Percentiles rank a stretch among this genome's conserved stretches.
These are phyloP conservation scores for Cyclaneusma minus DNA, from an alignment of 2,329 filamentous ascomycete species.

Conservation along the genomic window DNA sequence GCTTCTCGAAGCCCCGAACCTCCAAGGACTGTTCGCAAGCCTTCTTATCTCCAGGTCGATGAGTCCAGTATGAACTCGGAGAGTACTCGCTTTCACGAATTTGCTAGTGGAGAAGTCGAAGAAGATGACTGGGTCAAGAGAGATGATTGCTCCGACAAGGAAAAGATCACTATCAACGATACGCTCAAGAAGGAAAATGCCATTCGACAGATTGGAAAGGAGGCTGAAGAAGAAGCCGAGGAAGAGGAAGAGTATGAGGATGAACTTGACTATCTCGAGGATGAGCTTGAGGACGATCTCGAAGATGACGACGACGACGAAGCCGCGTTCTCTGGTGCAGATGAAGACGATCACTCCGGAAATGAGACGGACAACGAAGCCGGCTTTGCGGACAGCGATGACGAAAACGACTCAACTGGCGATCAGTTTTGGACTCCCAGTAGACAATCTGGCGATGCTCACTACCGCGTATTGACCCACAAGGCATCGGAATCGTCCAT, in stretches of 20 bases:
- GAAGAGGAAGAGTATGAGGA: constrained; percentile 50
- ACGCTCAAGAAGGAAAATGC: constrained; percentile 80
- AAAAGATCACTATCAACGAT: constrained; percentile 75
- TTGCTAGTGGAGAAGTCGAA: constrained; percentile 65
- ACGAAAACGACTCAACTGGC: constrained; percentile 46
- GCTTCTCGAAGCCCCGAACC: constrained; percentile 23
- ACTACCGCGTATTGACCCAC: constrained; percentile 15
- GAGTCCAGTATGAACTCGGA: constrained; percentile 23
- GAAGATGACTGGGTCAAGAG: constrained; percentile 84
- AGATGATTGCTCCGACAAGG: constrained; percentile 44
- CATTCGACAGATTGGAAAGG: constrained; percentile 71
- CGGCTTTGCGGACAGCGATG: constrained; percentile 55
- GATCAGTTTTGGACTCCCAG: constrained; percentile 48
- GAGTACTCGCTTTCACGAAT: constrained; percentile 68
- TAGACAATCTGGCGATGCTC: constrained; percentile 8
- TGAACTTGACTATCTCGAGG: constrained; percentile 22
- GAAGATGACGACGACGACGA: constrained; percentile 42
- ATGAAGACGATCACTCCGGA: constrained; percentile 35
- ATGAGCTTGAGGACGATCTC: constrained; percentile 28
- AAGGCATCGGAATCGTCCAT: constrained; percentile 45
- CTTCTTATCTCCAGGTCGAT: constrained; percentile 17
- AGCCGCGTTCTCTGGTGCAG: constrained; percentile 43
- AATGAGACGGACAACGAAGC: constrained; percentile 72
- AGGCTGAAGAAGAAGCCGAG: constrained; percentile 80
- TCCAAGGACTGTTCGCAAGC: constrained; percentile 20